A percentile compares a stretch with the other conserved stretches of the same genome.
These are phyloP conservation scores for Erodium chrysanthum DNA, from an alignment of 441 rosid species.

Conservation along the genomic window DNA sequence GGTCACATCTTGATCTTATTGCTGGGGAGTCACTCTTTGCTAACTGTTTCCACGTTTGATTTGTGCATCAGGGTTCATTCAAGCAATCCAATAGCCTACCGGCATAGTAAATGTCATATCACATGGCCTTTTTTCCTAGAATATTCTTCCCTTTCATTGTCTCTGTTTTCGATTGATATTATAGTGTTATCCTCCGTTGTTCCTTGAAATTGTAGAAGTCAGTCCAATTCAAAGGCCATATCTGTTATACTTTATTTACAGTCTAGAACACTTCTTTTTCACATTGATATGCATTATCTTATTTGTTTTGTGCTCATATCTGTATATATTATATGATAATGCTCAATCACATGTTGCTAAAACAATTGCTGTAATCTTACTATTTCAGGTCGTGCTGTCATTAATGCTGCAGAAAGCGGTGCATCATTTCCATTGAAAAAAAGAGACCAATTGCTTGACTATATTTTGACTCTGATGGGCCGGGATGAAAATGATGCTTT, in stretches of 20 bases:
- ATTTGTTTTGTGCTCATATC: not conserved
- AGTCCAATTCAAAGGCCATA: not conserved
- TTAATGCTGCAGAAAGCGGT: slow-evolving; percentile 86
- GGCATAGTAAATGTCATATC: not conserved
- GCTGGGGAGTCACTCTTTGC: not conserved
- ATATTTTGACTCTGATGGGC: slow-evolving; percentile 92
- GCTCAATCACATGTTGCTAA: slow-evolving; percentile 1
- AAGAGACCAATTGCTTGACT: slow-evolving; percentile 85
- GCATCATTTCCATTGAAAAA: slow-evolving; percentile 77
- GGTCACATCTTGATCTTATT: not conserved
- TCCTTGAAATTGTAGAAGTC: not conserved
- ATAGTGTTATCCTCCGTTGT: not conserved
- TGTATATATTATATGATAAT: slow-evolving; percentile 6
- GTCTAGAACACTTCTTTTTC: not conserved
- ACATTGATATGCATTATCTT: not conserved
- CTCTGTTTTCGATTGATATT: not conserved
- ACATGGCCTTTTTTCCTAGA: not conserved
- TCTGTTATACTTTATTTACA: not conserved
- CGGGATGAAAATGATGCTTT: slow-evolving; percentile 72
- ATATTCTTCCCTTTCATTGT: not conserved
- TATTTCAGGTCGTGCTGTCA: slow-evolving; percentile 80
- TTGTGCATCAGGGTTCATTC: not conserved
- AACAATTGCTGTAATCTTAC: slow-evolving; percentile 11
- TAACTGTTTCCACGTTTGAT: not conserved
- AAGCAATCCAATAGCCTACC: slow-evolving; percentile 1